Base-by-base conservation (phyloP, 2,329 filamentous ascomycete genomes). In the Pezicula radicicola region DNA sequence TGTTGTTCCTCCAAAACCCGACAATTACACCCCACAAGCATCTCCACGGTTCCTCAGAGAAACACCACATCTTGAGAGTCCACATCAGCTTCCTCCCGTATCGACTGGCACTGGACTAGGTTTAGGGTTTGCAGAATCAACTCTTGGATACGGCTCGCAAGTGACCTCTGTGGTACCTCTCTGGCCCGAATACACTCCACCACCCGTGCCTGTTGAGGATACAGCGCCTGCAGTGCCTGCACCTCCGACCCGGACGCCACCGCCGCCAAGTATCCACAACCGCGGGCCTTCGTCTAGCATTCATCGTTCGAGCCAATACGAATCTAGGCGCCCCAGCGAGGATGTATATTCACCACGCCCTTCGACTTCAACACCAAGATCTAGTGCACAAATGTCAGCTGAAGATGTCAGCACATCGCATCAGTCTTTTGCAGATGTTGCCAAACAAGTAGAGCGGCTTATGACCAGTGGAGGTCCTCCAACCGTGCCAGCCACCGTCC, bases 351-450 rank as follows among this genome's bases (percentile, higher is more conserved):
- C 63, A 8, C 52, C 56, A 19, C 56, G 56, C n/a, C 52, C 57
- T 41, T 67, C 64, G 3, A 51, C 56, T n/a, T 66, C 64, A 9
- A 64, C 64, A 2, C 62, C 63, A n/a, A 59, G 63, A 48, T 67
- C 64, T 8, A 65, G 63, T 25, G 59, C 61, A 10, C 61, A 64
- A 18, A 60, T 65, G 10, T 65, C 64, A 3, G 9, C 49, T 3
- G 53, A 52, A 5, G 50, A 50, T 30, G 53, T 53, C 27, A 39
- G 41, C 12, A 46, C 41, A 37, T 28, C 39, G 13, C 19, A 45
- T 28, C 47, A 49, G 39, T 42, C 40, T 35, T 52, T 61, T 18
- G 61, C 63, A 41, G 56, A 55, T 21, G n/a, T 49, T 48, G 43
- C 50, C 39, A 46, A 33, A 33, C 30, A 33, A 33, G 30, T 33